Percentiles rank a stretch among this genome's conserved stretches.
phyloP scores from a whole-genome alignment of 2,329 filamentous ascomycete species.

The Ustulina deusta region DNA sequence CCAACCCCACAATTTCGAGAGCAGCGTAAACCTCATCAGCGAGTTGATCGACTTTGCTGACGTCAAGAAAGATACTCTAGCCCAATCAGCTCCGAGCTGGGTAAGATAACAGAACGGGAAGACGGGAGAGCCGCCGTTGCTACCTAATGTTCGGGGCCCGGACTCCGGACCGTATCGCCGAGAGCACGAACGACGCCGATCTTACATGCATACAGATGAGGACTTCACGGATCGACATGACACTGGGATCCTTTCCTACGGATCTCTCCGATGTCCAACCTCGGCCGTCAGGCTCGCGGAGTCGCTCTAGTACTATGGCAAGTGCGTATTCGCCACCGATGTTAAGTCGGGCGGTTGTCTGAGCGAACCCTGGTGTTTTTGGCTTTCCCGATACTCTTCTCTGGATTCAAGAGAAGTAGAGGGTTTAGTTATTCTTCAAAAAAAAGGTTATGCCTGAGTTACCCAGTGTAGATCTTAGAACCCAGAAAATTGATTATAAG shows the following conservation, averaged over 20 bases:
- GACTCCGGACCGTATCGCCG: slow-evolving; percentile 57
- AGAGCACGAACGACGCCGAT: slow-evolving; percentile 55
- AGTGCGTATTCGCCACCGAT: not conserved
- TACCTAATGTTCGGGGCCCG: slow-evolving; percentile 54
- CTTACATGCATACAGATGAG: slow-evolving; percentile 12
- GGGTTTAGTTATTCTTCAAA: not conserved
- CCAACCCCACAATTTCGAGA: slow-evolving; percentile 62
- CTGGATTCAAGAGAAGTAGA: not conserved
- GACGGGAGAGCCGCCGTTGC: slow-evolving; percentile 55
- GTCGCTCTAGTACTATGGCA: not conserved
- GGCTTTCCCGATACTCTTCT: not conserved
- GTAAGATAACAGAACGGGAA: slow-evolving; percentile 55
- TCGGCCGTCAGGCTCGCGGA: slow-evolving; percentile 10
- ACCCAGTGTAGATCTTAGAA: not conserved
- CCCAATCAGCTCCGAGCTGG: slow-evolving; percentile 68
- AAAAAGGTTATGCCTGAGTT: not conserved
- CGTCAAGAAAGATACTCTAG: slow-evolving; percentile 60
- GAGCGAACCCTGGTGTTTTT: not conserved
- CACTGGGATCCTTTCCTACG: slow-evolving; percentile 8
- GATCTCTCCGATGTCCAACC: slow-evolving; percentile 3
- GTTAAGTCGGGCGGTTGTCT: not conserved
- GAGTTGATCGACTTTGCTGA: slow-evolving; percentile 61
- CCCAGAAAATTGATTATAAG: not conserved
- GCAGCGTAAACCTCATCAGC: slow-evolving; percentile 65
- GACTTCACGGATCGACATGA: slow-evolving; percentile 23